Evolutionary conservation across 2,329 filamentous ascomycete species (phyloP), one percentile per base, ranked within the genome.

Genomic region (Cordyceps cicadae): DNA sequence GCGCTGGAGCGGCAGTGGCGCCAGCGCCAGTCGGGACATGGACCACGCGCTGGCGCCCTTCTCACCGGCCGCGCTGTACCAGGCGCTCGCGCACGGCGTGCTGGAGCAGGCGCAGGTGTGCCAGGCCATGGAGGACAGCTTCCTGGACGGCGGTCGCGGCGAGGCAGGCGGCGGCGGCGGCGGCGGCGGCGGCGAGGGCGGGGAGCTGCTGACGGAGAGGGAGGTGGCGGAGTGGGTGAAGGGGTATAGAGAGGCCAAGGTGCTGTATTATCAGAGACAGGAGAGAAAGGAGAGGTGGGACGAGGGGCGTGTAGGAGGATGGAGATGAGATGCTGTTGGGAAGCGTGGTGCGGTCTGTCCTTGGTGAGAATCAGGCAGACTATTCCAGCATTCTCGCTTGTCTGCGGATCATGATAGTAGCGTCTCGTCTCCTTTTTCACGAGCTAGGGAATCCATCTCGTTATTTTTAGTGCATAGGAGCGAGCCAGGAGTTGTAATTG

Each of bases 261-360:
- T 89, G 67, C 77, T 88, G 61, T 87, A 87, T 63, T 95, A 94
- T 69, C 78, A 92, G 59, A 81, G 94, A 62, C 86, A 87, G 69
- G 94, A 97, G 77, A 84, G 90, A 66, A 96, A 92, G 74, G 89
- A 92, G 68, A 82, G 94, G 67, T 97, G 94, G 94, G 94, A 97
- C 71, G 93, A 97, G 75, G 92, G 93, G 26, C 81, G 93, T 66
- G 93, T 97, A 39, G 93, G 93, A 12, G 94, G 94, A 0, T 97
- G 94, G 94, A 84, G 93, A 69, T 93, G 77, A 85, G 24, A 3
- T 37, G 34, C 8, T 11, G 12, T n/a, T n/a, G 14, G 7, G 5
- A n/a, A 34, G 3, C 4, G 34, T 14, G 34, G 34, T 37, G 34
- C 12, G 34, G 34, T 37, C 34, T 37, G 34, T 37, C 34, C 12